Percentiles rank a stretch among this genome's conserved stretches.
phyloP scores from a whole-genome alignment of 129 eudicot species.

The Escallonia herrerae region DNA sequence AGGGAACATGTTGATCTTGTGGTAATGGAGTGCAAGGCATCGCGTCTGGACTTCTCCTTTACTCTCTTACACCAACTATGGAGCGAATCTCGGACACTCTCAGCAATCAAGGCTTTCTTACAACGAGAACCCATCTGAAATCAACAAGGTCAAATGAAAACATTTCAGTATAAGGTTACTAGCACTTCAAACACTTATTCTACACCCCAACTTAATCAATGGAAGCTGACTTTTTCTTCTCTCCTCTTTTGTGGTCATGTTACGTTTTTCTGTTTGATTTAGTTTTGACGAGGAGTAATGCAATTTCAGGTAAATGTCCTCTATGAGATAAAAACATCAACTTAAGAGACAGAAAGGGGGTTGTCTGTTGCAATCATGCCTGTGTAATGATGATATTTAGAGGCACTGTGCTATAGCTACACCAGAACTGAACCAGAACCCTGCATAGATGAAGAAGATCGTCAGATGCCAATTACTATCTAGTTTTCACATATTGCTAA shows the following conservation, averaged over 20 bases:
- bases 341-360: neutral
- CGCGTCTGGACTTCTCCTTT: conserved; percentile 67
- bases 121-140: conserved; percentile 93
- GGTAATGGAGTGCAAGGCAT: conserved; percentile 51
- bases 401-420: conserved; percentile 94
- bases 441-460: conserved; percentile 31
- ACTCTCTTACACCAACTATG: conserved; percentile 99
- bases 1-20: conserved; percentile 89
- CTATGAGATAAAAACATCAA: neutral
- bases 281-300: too few species aligned
- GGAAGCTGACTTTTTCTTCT: too few species aligned
- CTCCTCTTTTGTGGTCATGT: too few species aligned
- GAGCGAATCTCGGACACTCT: conserved; percentile 94
- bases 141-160: neutral
- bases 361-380: conserved; percentile 22
- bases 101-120: conserved; percentile 84
- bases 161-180: too few species aligned
- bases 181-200: too few species aligned
- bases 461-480: neutral
- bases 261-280: too few species aligned
- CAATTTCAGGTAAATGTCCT: neutral
- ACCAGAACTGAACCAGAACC: conserved; percentile 94
- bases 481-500: neutral
- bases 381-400: conserved; percentile 74
- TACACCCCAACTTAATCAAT: too few species aligned